Evolutionary conservation across 108 stramenopile species (phyloP), one percentile per base, ranked within the genome.

Genomic region (Cyclotella cryptica): DNA sequence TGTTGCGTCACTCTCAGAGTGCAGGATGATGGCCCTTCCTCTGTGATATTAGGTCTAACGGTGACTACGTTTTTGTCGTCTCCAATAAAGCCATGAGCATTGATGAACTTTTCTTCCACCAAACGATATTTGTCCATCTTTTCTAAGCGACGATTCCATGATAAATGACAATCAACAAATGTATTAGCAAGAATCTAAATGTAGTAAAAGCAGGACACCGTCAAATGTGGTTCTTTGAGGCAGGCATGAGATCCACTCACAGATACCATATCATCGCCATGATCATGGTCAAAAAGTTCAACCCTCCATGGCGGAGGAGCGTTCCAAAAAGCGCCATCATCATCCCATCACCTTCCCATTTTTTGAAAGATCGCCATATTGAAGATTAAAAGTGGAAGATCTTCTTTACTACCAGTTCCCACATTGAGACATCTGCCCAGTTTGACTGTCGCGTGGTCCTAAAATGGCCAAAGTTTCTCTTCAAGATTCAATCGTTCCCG

Each of bases 101-200:
- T 75, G 51, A 77, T 73, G 52, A 62, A 51, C 66, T 77, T 83
- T 60, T 94, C 90, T 83, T 91, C 88, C 57, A 92, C 90, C 55
- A 94, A 72, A 28, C 93, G 87, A 78, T 92, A 94, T 83, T 94
- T 94, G 51, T 94, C 93, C 93, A 94, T 94, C 18, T 83, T 86
- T 72, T 55, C 46, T 18, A 21, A 30, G 22, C 7, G 26, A 73
- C 60, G 19, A 19, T 51, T 19, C 8, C 49, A 51, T 19, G 49
- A 51, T 51, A 8, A 19, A 45, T 45, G 21, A 28, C 64, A 65
- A 65, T 17, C 43, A 45, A 22, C 22, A 1, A 65, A 65, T 15
- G 4, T 39, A 61, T 49, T 49, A 21, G 29, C 35, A 30, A 61
- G 13, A n/a, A 61, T 1, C 35, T 61, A 45, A 65, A 35, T 35